A percentile compares a stretch with the other conserved stretches of the same genome.
Conservation (phyloP, 2,329 filamentous ascomycete species). For the Calonectria hongkongensis region DNA sequence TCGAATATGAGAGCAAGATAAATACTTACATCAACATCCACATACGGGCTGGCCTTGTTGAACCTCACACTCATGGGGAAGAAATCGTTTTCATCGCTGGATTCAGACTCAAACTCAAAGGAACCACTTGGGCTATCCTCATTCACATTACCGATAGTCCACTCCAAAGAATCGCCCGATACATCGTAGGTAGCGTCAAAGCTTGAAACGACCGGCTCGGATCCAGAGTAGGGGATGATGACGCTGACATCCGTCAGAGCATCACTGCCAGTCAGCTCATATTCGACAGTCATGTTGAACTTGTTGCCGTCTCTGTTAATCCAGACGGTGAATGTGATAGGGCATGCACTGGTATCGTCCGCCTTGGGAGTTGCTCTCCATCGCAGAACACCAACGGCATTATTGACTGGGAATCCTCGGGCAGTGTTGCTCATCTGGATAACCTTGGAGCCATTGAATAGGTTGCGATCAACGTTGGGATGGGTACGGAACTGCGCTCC, state of each 20-base stretch:
- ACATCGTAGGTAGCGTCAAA: slow-evolving; percentile 97
- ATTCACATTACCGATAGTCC: slow-evolving; percentile 91
- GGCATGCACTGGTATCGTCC: slow-evolving; percentile 87
- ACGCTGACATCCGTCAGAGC: slow-evolving; percentile 89
- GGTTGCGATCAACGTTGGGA: slow-evolving; percentile 93
- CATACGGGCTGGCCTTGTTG: slow-evolving; percentile 88
- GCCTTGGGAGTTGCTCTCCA: slow-evolving; percentile 91
- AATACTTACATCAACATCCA: slow-evolving; percentile 92
- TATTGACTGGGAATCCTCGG: slow-evolving; percentile 95
- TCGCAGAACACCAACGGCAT: slow-evolving; percentile 92
- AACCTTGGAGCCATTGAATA: slow-evolving; percentile 87
- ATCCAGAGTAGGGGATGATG: slow-evolving; percentile 88
- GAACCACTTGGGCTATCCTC: slow-evolving; percentile 88
- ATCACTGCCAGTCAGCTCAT: slow-evolving; percentile 90
- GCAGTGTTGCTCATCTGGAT: slow-evolving; percentile 93
- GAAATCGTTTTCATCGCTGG: slow-evolving; percentile 92
- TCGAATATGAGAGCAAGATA: no score
- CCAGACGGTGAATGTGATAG: slow-evolving; percentile 98
- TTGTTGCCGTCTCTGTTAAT: slow-evolving; percentile 91
- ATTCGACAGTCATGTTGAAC: slow-evolving; percentile 95
- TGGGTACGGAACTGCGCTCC: slow-evolving; percentile 96
- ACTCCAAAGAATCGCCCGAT: slow-evolving; percentile 93
- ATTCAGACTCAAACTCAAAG: slow-evolving; percentile 96
- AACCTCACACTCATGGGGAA: slow-evolving; percentile 98
- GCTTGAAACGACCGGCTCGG: slow-evolving; percentile 91